Base-by-base conservation (phyloP, 2,329 filamentous ascomycete species). In the Graphiopsis chlorocephala region DNA sequence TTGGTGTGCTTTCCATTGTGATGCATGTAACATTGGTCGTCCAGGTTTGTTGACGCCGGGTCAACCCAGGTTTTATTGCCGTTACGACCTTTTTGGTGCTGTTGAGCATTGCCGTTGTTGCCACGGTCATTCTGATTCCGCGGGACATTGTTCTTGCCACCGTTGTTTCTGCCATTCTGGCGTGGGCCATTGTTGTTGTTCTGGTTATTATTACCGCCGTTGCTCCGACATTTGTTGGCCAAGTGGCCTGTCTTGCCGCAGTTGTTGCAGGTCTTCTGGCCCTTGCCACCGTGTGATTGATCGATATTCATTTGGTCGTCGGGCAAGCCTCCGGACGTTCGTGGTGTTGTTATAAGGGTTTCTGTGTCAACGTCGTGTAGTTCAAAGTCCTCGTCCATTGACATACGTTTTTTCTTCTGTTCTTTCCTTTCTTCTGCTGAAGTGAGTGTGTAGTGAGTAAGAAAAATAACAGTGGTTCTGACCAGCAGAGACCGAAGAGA, bases 401-500 rank as follows among this genome's bases (percentile, higher is more conserved):
- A 52, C 5, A 20, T 20, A 8, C 3, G 29, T 61, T n/a, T 14
- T 42, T 53, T 31, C n/a, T 15, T 61, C 20, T 26, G n/a, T 50
- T 25, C 17, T n/a, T 33, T 52, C 0, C 33, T 61, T 8, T 48
- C n/a, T 60, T 28, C 57, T 48, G 57, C 57, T 23, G 25, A 38
- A 28, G 26, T 25, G 29, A 17, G 29, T 61, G 47, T 17, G 26
- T 29, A 58, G 35, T 45, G 20, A 58, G 29, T 38, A 20, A 31
- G 26, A 20, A 25, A 17, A 25, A 35, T 11, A 15, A 33, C n/a
- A 28, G 28, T 29, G 38, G 33, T 62, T 62, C 59, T 62, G 59
- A 53, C 59, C 59, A 62, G 59, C 59, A 62, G 59, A 62, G 29
- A 62, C 59, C 59, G 59, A 62, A 62, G 59, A 45, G 59, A 62